These are phyloP conservation scores for Sorghum bicolor DNA, from an alignment of 176 grass and related monocot species.

Conservation along the genomic window DNA sequence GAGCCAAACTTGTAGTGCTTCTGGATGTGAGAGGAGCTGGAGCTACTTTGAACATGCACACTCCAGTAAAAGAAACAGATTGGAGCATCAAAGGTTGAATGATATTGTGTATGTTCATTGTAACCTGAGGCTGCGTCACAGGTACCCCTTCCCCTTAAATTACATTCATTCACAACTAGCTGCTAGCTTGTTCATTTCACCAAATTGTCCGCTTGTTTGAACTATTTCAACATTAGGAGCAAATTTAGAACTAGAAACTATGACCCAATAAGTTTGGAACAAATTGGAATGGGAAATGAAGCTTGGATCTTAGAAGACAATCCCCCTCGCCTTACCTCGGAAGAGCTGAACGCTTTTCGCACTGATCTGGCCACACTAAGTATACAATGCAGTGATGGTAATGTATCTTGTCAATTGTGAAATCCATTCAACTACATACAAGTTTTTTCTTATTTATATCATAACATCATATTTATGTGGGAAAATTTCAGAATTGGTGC, in stretches of 20 bases:
- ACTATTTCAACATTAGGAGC: too few relatives aligned
- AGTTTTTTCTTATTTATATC: too few relatives aligned
- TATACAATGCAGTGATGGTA: background rate
- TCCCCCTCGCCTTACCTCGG: background rate
- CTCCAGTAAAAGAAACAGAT: background rate
- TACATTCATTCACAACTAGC: too few relatives aligned
- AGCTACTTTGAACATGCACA: background rate
- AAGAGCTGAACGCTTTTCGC: background rate
- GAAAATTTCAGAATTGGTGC: too few relatives aligned
- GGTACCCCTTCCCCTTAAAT: too few relatives aligned
- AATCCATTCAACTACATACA: background rate
- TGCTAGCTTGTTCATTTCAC: too few relatives aligned
- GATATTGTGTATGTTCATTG: background rate
- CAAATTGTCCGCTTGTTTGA: too few relatives aligned
- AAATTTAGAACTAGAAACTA: background rate
- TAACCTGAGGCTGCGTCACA: too few relatives aligned
- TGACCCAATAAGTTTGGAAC: background rate
- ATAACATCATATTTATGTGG: too few relatives aligned
- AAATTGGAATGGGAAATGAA: background rate
- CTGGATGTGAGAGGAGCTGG: background rate
- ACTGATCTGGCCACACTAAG: background rate
- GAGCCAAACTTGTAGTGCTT: too few relatives aligned
- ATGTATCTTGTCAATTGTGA: background rate
- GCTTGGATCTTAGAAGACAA: background rate
- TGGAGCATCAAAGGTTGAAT: conserved; percentile 1